Conservation (phyloP, 352 stramenopile species). For the Globisporangium canariense region DNA sequence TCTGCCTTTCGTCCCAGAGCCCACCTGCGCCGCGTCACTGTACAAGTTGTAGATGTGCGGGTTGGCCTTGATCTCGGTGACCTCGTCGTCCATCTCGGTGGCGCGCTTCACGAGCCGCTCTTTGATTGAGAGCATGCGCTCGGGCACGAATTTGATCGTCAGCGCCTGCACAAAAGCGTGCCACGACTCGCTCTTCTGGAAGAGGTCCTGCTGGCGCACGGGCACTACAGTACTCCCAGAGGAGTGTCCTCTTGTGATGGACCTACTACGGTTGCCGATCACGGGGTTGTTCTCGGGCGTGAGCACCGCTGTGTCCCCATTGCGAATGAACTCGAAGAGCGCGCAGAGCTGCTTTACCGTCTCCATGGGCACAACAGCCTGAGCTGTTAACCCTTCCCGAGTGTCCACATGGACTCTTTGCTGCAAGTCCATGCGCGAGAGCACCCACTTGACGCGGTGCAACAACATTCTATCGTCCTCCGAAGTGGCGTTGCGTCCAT, state of each 20-base stretch:
- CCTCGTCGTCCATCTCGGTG: constrained; percentile 41
- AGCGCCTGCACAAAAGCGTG: constrained; percentile 56
- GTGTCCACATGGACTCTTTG: constrained; percentile 12
- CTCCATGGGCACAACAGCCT: constrained; percentile 11
- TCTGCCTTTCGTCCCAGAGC: neutral
- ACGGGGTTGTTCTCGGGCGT: constrained; percentile 54
- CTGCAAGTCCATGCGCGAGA: constrained; percentile 60
- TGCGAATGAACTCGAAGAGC: constrained; percentile 73
- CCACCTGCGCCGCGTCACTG: constrained; percentile 14
- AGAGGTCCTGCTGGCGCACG: constrained; percentile 34
- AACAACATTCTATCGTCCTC: constrained; percentile 60
- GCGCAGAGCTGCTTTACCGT: constrained; percentile 63
- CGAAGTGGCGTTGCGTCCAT: neutral
- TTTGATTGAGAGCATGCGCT: constrained; percentile 58
- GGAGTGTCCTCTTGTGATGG: constrained; percentile 6
- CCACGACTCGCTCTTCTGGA: constrained; percentile 43
- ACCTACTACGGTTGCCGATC: constrained; percentile 16
- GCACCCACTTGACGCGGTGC: constrained; percentile 74
- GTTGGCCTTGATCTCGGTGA: constrained; percentile 55
- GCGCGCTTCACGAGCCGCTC: constrained; percentile 56
- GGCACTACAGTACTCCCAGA: constrained; percentile 6
- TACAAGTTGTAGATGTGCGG: constrained; percentile 66
- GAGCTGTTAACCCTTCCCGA: neutral
- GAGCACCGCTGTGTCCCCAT: constrained; percentile 40
- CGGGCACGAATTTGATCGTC: constrained; percentile 63